phyloP scores from a whole-genome alignment of 2,329 filamentous ascomycete species.

The Fusarium floridanum region DNA sequence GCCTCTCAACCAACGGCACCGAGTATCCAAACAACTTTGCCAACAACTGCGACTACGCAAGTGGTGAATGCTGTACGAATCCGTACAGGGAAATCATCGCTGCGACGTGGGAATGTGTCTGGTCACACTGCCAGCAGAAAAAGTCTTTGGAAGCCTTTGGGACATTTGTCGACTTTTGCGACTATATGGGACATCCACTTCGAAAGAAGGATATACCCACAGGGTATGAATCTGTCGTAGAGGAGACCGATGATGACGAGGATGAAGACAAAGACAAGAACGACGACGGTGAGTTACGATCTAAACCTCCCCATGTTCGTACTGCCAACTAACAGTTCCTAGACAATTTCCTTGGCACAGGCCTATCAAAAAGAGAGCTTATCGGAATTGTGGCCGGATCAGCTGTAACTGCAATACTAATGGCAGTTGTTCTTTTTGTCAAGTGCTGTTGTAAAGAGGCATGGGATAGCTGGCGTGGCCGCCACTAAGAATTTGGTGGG shows the following conservation, averaged over 20 bases:
- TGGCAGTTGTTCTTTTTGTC: background rate
- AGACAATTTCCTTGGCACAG: background rate
- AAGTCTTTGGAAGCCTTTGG: constrained; percentile 3
- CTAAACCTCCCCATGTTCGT: background rate
- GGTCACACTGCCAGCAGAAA: background rate
- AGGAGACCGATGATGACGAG: background rate
- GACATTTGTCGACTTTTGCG: constrained; percentile 8
- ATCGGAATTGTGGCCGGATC: background rate
- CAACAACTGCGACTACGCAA: constrained; percentile 18
- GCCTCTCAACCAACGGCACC: constrained; percentile 3
- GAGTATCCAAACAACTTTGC: constrained; percentile 19
- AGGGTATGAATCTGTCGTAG: background rate
- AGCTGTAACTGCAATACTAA: background rate
- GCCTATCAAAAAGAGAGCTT: background rate
- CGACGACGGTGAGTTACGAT: background rate
- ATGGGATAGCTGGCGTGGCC: background rate
- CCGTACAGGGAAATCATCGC: constrained; percentile 7
- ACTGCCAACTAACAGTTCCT: background rate
- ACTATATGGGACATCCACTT: background rate
- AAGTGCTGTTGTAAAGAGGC: background rate
- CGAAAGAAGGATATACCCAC: background rate
- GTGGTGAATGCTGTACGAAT: constrained; percentile 14
- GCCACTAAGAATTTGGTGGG: background rate
- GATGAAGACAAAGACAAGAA: background rate
- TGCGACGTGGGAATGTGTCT: constrained; percentile 15